Base-by-base conservation (phyloP, 352 stramenopile species). In the Globisporangium cederbergense region DNA sequence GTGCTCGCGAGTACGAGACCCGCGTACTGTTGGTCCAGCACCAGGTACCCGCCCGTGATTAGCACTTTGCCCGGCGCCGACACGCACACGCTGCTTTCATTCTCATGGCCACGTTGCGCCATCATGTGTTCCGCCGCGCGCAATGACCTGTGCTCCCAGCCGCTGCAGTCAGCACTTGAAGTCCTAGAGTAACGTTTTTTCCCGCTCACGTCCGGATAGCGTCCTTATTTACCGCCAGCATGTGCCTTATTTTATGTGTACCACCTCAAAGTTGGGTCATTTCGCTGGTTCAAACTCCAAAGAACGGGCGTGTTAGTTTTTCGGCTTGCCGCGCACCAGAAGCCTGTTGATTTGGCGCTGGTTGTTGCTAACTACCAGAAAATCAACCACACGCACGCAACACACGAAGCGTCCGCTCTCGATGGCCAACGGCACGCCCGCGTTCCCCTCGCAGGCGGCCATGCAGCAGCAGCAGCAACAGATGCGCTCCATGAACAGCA, bases 51-150 rank as follows among this genome's bases (percentile, higher is more conserved):
- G 40, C 97, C 97, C 8, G 92, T 96, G 49, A 99, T 72, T 40
- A 99, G 78, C 55, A 98, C 90, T 73, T 99, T 99, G n/a, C 97
- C 97, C 6, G 97, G 96, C 43, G 92, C 94, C 46, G 95, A 98
- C 46, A 98, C 92, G 59, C 83, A 68, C 64, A 81, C 46, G 25
- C 32, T n/a, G 25, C 20, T 20, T 14, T 58, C 30, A 49, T 58
- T 47, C 38, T 34, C 46, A n/a, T 50, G 13, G 25, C 10, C 40
- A 46, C 20, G 8, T 30, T 59, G 53, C 30, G 34, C 20, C 54
- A 60, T 60, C 8, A 46, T 32, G 20, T 32, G 36, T 11, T 40
- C 11, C 34, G 7, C 34, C 34, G 34, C 34, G 11, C 34, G 25
- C 30, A 34, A 20, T 22, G 50, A 38, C 38, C 3, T 7, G 4